Base-by-base conservation (phyloP, 2,329 filamentous ascomycete species). In the Phoma sp. region DNA sequence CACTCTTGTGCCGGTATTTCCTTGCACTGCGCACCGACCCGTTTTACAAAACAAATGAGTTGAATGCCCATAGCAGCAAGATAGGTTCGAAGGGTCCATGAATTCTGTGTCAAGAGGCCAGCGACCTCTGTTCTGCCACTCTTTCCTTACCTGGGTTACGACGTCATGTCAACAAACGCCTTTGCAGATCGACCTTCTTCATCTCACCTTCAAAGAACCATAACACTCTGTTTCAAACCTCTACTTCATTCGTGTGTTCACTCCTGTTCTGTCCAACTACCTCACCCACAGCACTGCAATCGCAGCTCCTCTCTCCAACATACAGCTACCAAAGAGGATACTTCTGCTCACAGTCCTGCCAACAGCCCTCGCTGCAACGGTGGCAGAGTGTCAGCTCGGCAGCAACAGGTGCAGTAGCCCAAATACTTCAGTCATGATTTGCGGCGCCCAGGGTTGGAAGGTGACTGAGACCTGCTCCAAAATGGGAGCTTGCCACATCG, bases 381-480 rank as follows among this genome's bases (percentile, higher is more conserved):
- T 12, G 40, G 17, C 15, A 2, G n/a, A 22, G 10, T 51, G 43
- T 37, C 22, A 31, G 10, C 47, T 51, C 12, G 41, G 38, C 19
- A 22, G 31, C 22, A 56, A 56, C 47, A 51, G 43, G 25, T 47
- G 53, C 32, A 43, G 51, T 37, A 31, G 29, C 2, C 29, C 7
- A 10, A 29, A 40, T 17, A 6, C 32, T 15, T 19, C 27, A 15
- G 39, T 52, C n/a, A 35, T 57, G 25, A 15, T 51, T 6, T 57
- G 54, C 33, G 27, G 25, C 12, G 15, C 15, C 25, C 25, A 39
- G 2, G 38, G 43, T 21, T 57, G 43, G 47, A 29, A 39, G 17
- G 9, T 29, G n/a, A 12, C 27, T 1, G 52, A 55, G 32, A 43
- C 17, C 6, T 55, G 52, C 31, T 29, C 10, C 27, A 13, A 35